Evolutionary conservation across 2,329 filamentous ascomycete species (phyloP).

Genomic region (Aspergillus sergii): DNA sequence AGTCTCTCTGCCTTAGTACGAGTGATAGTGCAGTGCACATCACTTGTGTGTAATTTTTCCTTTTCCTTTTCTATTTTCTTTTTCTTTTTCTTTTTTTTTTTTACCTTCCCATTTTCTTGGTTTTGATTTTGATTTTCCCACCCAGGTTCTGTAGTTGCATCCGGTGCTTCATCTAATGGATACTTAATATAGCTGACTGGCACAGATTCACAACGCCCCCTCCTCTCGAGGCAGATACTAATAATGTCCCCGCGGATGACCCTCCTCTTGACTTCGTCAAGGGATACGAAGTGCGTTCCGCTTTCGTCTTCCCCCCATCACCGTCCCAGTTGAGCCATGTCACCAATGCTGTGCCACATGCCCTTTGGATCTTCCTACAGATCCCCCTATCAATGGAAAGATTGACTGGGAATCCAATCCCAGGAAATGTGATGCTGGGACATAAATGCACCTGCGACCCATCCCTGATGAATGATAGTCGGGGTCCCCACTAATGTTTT

Average conservation of each 20-base stretch:
- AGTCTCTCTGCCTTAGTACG: not conserved
- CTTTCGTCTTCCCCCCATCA: not conserved
- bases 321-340: not conserved
- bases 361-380: conserved; percentile 1
- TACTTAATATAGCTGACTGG: conserved; percentile 5
- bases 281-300: conserved; percentile 3
- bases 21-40: conserved; percentile 2
- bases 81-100: not conserved
- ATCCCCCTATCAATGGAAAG: not conserved
- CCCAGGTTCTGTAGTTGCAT: not conserved
- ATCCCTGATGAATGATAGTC: conserved; percentile 5
- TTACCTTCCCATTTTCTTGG: not conserved
- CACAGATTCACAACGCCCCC: conserved; percentile 1
- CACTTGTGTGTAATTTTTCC: not conserved
- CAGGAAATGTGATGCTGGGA: not conserved
- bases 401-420: conserved; percentile 1
- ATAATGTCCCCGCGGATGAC: not conserved
- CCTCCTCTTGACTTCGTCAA: not conserved
- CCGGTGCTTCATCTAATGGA: conserved; percentile 1
- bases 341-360: not conserved
- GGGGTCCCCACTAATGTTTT: conserved; percentile 1
- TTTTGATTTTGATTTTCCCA: not conserved
- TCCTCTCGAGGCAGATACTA: not conserved
- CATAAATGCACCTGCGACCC: not conserved
- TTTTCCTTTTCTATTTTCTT: not conserved